Conservation (phyloP, 345 rosid genomes). For the Eucalyptus sp. region DNA sequence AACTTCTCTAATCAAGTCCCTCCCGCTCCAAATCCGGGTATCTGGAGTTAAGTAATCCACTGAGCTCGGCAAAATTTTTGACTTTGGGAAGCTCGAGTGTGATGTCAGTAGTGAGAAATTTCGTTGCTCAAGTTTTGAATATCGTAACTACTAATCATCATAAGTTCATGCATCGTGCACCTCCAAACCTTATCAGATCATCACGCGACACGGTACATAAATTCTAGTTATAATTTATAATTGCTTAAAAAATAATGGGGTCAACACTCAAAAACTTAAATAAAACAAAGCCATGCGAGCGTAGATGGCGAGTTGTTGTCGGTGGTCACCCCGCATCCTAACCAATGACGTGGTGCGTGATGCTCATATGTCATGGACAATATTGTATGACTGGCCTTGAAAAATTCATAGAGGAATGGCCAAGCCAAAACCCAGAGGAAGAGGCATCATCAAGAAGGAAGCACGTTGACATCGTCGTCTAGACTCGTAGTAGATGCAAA, state of each 20-base stretch:
- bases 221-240: neutral
- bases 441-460: neutral
- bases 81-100: neutral
- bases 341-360: neutral
- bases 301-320: neutral
- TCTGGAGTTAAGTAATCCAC: neutral
- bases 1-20: neutral
- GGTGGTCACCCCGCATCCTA: neutral
- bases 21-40: neutral
- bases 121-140: neutral
- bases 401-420: neutral
- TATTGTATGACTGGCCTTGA: neutral
- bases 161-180: accelerated
- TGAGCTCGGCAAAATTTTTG: too few species aligned
- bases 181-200: neutral
- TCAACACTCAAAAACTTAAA: neutral
- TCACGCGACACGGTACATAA: neutral
- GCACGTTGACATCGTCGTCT: neutral
- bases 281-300: neutral
- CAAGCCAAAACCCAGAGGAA: neutral
- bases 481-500: neutral
- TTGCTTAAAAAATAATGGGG: neutral
- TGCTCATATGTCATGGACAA: neutral
- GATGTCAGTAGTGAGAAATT: too few species aligned
- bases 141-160: neutral